These are phyloP conservation scores for Pseudogymnoascus sp. DNA, from an alignment of 2,329 filamentous ascomycete species.

Conservation along the genomic window DNA sequence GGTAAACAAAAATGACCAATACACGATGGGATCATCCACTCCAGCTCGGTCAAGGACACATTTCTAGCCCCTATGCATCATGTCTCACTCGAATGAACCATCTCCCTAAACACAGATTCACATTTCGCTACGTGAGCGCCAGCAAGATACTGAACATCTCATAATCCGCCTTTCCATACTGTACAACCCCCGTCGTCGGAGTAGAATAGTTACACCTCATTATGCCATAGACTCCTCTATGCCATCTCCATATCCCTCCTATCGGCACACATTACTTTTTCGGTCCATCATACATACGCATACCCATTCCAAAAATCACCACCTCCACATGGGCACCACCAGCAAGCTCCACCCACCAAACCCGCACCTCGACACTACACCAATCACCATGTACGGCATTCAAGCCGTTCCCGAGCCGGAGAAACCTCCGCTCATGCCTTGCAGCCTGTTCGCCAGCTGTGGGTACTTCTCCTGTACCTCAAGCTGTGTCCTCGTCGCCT, in stretches of 20 bases:
- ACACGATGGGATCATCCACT: not conserved
- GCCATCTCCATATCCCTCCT: not conserved
- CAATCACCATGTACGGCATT: slow-evolving; percentile 10
- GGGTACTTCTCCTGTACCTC: slow-evolving; percentile 85
- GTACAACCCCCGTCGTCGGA: not conserved
- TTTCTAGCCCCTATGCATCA: not conserved
- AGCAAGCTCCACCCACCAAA: not conserved
- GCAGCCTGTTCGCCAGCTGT: slow-evolving; percentile 64
- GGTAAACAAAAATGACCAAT: not conserved
- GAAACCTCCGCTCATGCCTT: slow-evolving; percentile 43
- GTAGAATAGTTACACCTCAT: slow-evolving; percentile 7
- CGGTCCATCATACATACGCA: not conserved
- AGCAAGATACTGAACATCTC: not conserved
- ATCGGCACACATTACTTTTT: slow-evolving; percentile 7
- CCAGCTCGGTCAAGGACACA: not conserved
- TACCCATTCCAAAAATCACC: slow-evolving; percentile 1
- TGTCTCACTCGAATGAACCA: no score
- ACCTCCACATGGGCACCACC: slow-evolving; percentile 5
- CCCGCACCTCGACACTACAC: not conserved
- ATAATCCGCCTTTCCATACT: slow-evolving; percentile 3
- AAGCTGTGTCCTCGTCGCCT: slow-evolving; percentile 91
- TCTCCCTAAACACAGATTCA: slow-evolving; percentile 6
- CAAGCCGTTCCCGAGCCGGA: slow-evolving; percentile 22
- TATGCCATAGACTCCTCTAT: not conserved
- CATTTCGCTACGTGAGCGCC: slow-evolving; percentile 3